phyloP scores from a whole-genome alignment of 2,329 filamentous ascomycete species.

The Ophiosphaerella herpotricha region DNA sequence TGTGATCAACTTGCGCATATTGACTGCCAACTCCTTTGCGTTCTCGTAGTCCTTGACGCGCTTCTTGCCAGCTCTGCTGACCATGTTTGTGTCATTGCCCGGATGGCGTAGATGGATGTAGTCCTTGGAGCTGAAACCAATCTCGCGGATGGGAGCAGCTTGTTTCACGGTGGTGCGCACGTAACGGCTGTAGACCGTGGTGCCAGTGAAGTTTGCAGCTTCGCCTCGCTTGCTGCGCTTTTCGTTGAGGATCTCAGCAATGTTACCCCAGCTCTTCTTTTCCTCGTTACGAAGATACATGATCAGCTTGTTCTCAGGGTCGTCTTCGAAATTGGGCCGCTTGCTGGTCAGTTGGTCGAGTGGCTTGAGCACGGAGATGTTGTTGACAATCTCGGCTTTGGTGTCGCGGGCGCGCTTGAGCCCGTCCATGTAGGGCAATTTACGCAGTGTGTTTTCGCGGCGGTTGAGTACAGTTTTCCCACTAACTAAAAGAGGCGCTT shows the following conservation, averaged over 20 bases:
- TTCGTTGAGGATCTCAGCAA: conserved; percentile 33
- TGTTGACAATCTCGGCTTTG: conserved; percentile 18
- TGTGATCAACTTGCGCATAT: conserved; percentile 20
- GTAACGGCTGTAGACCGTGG: conserved; percentile 45
- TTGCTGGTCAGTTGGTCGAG: not conserved
- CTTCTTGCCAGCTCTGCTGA: conserved; percentile 24
- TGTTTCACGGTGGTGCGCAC: conserved; percentile 35
- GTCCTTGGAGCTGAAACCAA: conserved; percentile 39
- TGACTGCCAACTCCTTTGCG: conserved; percentile 27
- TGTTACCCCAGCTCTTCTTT: conserved; percentile 32
- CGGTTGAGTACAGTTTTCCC: not conserved
- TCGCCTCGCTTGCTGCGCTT: conserved; percentile 20
- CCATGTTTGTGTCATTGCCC: conserved; percentile 1
- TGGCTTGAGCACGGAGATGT: conserved; percentile 15
- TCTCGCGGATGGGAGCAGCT: conserved; percentile 24
- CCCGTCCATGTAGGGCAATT: conserved; percentile 7
- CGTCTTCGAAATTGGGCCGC: conserved; percentile 13
- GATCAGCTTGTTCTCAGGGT: conserved; percentile 42
- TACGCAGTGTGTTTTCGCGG: not conserved
- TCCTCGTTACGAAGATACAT: conserved; percentile 33
- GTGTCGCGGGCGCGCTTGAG: conserved; percentile 23
- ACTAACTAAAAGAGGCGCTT: not conserved
- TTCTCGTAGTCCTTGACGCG: conserved; percentile 27
- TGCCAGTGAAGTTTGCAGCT: conserved; percentile 26
- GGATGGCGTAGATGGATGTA: conserved; percentile 39